Evolutionary conservation across 306 rosid genomes (phyloP), one percentile per base, ranked within the genome.

Genomic region (Morella rubra): DNA sequence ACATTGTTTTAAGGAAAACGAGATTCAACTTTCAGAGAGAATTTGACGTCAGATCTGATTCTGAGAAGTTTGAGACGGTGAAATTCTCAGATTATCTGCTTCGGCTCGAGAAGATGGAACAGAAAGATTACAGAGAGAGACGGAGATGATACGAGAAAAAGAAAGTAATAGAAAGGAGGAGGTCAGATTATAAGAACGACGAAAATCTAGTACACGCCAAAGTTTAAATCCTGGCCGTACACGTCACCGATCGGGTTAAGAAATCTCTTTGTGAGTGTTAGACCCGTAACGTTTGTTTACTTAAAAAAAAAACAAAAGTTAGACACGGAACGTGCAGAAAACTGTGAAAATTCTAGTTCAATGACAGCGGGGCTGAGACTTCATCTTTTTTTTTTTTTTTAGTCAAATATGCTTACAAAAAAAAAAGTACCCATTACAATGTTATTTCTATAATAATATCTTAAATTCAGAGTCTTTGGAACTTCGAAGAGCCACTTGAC

Each of bases 141-240:
- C 0, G 8, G 3, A 45, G 46, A 51, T 22, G 9, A 16, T 27
- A 46, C 77, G 46, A 51, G 8, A 66, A 67, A 53, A 3, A 11
- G 67, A 66, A 18, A 32, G 3, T 4, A 8, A 2, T 0, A 15
- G 14, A 4, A 15, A 11, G 7, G 58, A 18, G 4, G 40, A 24
- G 14, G 16, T 7, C 2, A 10, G 73, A 1, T n/a, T 65, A 73
- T 22, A 61, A 32, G 64, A 73, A 65, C 71, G 77, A 74, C 77
- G 73, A 74, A 82, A 81, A 85, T 85, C 84, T 74, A 73, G 75
- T 71, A 68, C 72, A 67, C 69, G 59, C 40, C 32, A 75, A 49
- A 32, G 16, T 58, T 87, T 69, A 81, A 81, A 93, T 91, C 96
- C 83, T 52, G 66, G 56, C 93, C 96, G 88, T 86, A 79, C 96